A percentile compares a stretch with the other conserved stretches of the same genome.
Evolutionary conservation across 345 rosid species (phyloP).

Genomic region (Euphorbia lathyris): DNA sequence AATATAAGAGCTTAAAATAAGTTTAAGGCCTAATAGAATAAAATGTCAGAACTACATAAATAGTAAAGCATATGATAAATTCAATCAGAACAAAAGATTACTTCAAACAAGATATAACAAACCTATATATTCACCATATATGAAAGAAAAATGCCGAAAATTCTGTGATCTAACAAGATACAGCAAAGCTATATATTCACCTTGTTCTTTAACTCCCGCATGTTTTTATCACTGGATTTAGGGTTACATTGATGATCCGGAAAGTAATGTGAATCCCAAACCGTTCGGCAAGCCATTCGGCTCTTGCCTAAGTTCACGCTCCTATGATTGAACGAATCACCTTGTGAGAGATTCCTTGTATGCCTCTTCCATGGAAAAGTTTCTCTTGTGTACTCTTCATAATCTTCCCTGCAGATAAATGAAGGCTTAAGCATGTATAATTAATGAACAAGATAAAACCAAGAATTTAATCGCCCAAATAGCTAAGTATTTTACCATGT

Average conservation of each 20-base stretch:
- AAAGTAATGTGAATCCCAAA: conserved; percentile 40
- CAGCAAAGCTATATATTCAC: conserved; percentile 32
- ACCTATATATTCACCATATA: not conserved
- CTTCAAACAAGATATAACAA: not conserved
- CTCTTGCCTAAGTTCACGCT: conserved; percentile 41
- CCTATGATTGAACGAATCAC: conserved; percentile 42
- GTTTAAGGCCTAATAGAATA: not conserved
- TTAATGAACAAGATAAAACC: not conserved
- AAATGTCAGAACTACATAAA: not conserved
- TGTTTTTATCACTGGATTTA: conserved; percentile 41
- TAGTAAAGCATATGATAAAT: not conserved
- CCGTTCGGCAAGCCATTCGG: conserved; percentile 28
- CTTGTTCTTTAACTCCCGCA: conserved; percentile 44
- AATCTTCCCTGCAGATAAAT: conserved; percentile 56
- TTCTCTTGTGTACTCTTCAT: conserved; percentile 46
- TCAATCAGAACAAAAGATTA: not conserved
- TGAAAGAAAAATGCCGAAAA: conserved; percentile 2
- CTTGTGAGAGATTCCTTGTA: conserved; percentile 44
- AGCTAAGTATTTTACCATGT: conserved; percentile 1
- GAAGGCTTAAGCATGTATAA: not conserved
- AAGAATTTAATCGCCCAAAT: conserved; percentile 2
- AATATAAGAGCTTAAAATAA: conserved; percentile 5
- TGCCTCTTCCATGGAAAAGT: conserved; percentile 82
- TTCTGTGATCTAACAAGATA: not conserved
- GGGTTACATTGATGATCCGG: conserved; percentile 46